Conservation (phyloP, 2,329 filamentous ascomycete species). For the Ceratocystis albifundus region DNA sequence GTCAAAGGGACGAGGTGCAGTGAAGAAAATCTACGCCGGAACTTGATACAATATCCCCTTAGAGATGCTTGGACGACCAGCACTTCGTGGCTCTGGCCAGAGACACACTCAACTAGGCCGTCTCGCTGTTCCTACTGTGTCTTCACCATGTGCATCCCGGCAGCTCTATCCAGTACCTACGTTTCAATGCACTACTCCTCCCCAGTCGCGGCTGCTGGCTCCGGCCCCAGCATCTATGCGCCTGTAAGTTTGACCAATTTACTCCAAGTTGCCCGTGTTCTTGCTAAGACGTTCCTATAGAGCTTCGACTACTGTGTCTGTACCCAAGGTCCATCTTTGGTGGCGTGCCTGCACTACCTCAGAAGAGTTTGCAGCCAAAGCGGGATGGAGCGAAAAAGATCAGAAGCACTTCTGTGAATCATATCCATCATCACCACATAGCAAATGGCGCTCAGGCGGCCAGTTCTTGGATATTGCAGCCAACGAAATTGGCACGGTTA, state of each 20-base stretch:
- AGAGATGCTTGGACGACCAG: slow-evolving; percentile 17
- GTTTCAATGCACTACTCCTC: background rate
- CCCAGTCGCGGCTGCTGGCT: background rate
- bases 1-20: background rate
- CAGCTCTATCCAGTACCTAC: background rate
- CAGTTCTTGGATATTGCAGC: slow-evolving; percentile 22
- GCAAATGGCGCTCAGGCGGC: slow-evolving; percentile 17
- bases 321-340: slow-evolving; percentile 15
- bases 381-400: slow-evolving; percentile 14
- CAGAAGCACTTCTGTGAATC: slow-evolving; percentile 13
- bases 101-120: background rate
- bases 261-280: background rate
- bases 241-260: slow-evolving; percentile 6
- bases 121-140: background rate
- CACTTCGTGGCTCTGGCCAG: slow-evolving; percentile 9
- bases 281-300: slow-evolving; percentile 5
- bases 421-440: slow-evolving; percentile 12
- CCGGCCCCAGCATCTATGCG: background rate
- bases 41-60: background rate
- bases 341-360: slow-evolving; percentile 20
- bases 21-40: background rate
- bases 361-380: slow-evolving; percentile 18
- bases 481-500: slow-evolving; percentile 21
- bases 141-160: background rate
- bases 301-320: slow-evolving; percentile 7